Base-by-base conservation (phyloP, 305 asterid genomes). In the Euphrasia arctica region DNA sequence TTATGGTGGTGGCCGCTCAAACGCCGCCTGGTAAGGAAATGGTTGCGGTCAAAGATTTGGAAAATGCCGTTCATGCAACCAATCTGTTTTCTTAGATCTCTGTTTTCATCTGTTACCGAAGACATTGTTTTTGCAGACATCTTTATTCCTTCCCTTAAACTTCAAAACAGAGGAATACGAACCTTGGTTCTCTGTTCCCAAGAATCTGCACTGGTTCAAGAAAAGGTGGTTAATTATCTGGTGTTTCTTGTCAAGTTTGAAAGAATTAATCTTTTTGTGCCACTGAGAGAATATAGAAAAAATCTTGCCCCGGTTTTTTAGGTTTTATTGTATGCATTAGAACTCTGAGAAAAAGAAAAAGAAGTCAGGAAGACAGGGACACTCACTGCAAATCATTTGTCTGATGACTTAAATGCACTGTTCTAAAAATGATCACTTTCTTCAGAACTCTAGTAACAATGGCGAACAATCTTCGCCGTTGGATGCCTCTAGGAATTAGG, bases 41-140 rank as follows among this genome's bases (percentile, higher is more conserved):
- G 87, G 59, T 83, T 90, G 31, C 90, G 82, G 73, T 91, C 96
- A 29, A 91, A 88, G 67, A 88, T 74, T 78, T 86, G 98, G 68
- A 88, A 93, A 70, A 93, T 74, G 62, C 95, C 94, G 65, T 87
- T 83, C 97, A 93, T 90, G 86, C 98, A 93, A 32, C 97, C 98
- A 43, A 84, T 77, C 77, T 93, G 91, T 87, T 90, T 93, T 67
- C 78, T 80, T 69, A 92, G 78, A 72, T 85, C 89, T 66, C 65
- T 62, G 49, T 73, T 75, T 55, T 84, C 94, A 9, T 89, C 83
- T 60, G 63, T 68, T 47, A 76, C 43, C 54, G 91, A 74, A 58
- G 87, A 60, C 72, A 75, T 60, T 63, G 64, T 78, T 72, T 77
- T 82, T 31, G 85, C 77, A 63, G 90, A 76, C 93, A 81, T 86